These are phyloP conservation scores for Chalaropsis thielavioides DNA, from an alignment of 2,329 filamentous ascomycete genomes.

Conservation along the genomic window DNA sequence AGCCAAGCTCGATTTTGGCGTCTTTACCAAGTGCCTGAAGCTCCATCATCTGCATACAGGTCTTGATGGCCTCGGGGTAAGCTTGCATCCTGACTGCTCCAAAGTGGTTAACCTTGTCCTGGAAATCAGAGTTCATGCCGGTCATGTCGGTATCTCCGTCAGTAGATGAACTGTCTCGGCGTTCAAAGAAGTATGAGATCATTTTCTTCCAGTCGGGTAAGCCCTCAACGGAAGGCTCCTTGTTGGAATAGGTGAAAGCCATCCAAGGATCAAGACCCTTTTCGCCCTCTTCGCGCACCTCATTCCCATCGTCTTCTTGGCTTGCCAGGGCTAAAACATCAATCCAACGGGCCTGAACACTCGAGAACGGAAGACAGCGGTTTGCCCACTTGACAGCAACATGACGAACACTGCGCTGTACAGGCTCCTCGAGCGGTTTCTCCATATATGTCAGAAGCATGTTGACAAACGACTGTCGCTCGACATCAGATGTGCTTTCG, in stretches of 20 bases:
- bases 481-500: constrained; percentile 7
- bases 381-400: constrained; percentile 82
- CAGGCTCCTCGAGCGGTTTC: constrained; percentile 33
- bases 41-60: constrained; percentile 43
- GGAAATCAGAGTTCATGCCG: constrained; percentile 19
- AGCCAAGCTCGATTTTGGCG: constrained; percentile 57
- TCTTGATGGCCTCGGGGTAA: constrained; percentile 55
- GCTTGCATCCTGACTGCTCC: constrained; percentile 35
- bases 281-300: constrained; percentile 70
- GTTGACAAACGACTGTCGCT: constrained; percentile 26
- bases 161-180: not conserved
- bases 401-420: constrained; percentile 62
- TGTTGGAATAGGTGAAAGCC: constrained; percentile 32
- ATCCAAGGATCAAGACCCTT: constrained; percentile 66
- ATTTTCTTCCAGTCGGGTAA: constrained; percentile 40
- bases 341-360: constrained; percentile 72
- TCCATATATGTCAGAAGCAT: constrained; percentile 58
- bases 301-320: constrained; percentile 50
- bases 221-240: constrained; percentile 22
- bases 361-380: constrained; percentile 64
- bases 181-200: constrained; percentile 35
- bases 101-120: constrained; percentile 31
- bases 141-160: constrained; percentile 25
- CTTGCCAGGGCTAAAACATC: constrained; percentile 66
- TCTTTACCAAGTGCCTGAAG: constrained; percentile 34